Percentiles rank a stretch among this genome's conserved stretches.
These are phyloP conservation scores for Acer negundo DNA, from an alignment of 345 rosid genomes.

Conservation along the genomic window DNA sequence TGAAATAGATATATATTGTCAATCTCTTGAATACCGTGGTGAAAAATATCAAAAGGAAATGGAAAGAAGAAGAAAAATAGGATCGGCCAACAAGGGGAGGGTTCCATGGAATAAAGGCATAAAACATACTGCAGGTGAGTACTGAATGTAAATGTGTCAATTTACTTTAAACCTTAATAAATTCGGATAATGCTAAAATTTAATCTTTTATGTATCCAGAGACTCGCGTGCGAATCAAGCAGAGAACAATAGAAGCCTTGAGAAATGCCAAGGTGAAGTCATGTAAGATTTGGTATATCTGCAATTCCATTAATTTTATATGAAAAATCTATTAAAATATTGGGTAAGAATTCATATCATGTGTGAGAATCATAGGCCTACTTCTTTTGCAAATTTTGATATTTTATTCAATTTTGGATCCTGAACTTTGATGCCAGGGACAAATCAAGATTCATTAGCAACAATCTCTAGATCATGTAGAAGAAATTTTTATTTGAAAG, in stretches of 20 bases:
- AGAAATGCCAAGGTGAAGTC: conserved; percentile 94
- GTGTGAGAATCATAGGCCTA: conserved; percentile 4
- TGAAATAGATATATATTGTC: conserved; percentile 12
- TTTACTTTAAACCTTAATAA: conserved; percentile 7
- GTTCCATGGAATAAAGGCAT: conserved; percentile 89
- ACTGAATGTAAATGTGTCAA: background rate
- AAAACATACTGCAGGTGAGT: conserved; percentile 67
- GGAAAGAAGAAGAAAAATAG: conserved; percentile 62
- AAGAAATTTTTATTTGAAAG: background rate
- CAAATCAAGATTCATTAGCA: background rate
- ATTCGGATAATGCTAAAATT: conserved; percentile 20
- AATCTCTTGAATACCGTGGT: conserved; percentile 15
- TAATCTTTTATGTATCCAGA: conserved; percentile 40
- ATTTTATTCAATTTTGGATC: background rate
- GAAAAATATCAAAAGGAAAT: conserved; percentile 34
- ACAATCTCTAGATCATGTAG: background rate
- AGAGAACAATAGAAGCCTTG: conserved; percentile 85
- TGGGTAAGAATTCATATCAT: conserved; percentile 7
- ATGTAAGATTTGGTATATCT: conserved; percentile 57
- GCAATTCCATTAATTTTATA: conserved; percentile 11
- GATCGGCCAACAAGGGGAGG: conserved; percentile 74
- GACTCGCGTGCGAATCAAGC: conserved; percentile 70
- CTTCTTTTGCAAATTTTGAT: background rate
- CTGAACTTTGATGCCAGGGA: background rate
- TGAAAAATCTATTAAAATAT: conserved; percentile 8